Base-by-base conservation (phyloP, 768 basidiomycete species). In the Macrolepiota albuminosa region DNA sequence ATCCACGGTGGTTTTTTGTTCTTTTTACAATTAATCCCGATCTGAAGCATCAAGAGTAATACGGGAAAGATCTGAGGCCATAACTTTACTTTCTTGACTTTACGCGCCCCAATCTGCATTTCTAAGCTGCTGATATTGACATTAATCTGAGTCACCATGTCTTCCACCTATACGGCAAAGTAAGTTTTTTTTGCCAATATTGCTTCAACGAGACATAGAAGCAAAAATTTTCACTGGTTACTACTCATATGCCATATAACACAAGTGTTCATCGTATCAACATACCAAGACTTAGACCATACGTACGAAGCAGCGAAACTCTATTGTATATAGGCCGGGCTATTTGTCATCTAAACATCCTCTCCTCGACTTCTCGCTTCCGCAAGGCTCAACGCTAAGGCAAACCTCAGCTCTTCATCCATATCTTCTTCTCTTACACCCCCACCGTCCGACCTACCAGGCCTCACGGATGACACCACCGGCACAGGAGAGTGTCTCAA, bases 371-470 rank as follows among this genome's bases (percentile, higher is more conserved):
- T 78, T 56, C 67, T 72, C n/a, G 84, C 85, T 66, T 91, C 89
- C 1, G 81, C 86, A 29, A 91, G 76, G 68, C 89, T 91, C 70
- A 91, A 68, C 70, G 86, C 85, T 13, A 91, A 79, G 11, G 84
- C 88, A 62, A 84, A 79, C 52, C 72, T 77, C 68, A 91, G 64
- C 63, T 90, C 88, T 16, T 82, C 86, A 59, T 91, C 87, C 64
- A 84, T 78, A 16, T 80, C 78, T 10, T 77, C 77, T 0, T 52
- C 61, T 33, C 57, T 56, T 43, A 33, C 31, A 58, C 54, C 66
- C 3, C 11, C 11, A 11, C 29, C 54, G 13, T 59, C 4, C 55
- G 60, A 45, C 66, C 61, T 46, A 67, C 55, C 33, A 54, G 36
- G 63, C 59, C 58, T 54, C 46, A 33, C 59, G 36, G 58, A 58